Percentiles rank a stretch among this genome's conserved stretches.
Evolutionary conservation across 768 basidiomycete species (phyloP).

Genomic region (Pulveroboletus ravenelii): DNA sequence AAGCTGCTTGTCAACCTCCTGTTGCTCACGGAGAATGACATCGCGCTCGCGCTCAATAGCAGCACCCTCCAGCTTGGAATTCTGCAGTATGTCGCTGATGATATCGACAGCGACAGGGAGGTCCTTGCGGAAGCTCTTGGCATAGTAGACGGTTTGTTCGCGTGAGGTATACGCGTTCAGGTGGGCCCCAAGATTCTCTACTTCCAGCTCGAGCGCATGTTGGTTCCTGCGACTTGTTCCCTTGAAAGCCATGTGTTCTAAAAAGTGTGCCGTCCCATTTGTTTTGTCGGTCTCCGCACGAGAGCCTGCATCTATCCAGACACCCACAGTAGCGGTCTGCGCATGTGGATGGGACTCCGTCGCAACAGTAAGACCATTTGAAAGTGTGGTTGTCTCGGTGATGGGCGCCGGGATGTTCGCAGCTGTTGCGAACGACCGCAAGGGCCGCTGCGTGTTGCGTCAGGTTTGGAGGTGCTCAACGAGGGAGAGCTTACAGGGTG

Average conservation of each 20-base stretch:
- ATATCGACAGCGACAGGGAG: slow-evolving; percentile 89
- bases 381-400: slow-evolving; percentile 87
- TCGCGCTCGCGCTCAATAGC: slow-evolving; percentile 95
- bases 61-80: slow-evolving; percentile 81
- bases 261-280: slow-evolving; percentile 96
- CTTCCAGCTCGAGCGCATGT: slow-evolving; percentile 89
- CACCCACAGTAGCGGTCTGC: slow-evolving; percentile 96
- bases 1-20: slow-evolving; percentile 97
- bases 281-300: slow-evolving; percentile 94
- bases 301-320: slow-evolving; percentile 98
- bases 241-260: slow-evolving; percentile 98
- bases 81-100: slow-evolving; percentile 96
- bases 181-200: slow-evolving; percentile 96
- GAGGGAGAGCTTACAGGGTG: slow-evolving; percentile 29
- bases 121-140: slow-evolving; percentile 97
- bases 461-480: neutral
- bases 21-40: slow-evolving; percentile 94
- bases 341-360: slow-evolving; percentile 87
- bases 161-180: slow-evolving; percentile 98
- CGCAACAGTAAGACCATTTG: slow-evolving; percentile 93
- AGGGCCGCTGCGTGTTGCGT: slow-evolving; percentile 36
- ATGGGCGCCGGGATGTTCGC: slow-evolving; percentile 63
- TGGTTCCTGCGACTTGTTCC: slow-evolving; percentile 88
- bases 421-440: slow-evolving; percentile 74
- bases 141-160: slow-evolving; percentile 99